Evolutionary conservation across 2,329 filamentous ascomycete species (phyloP).

Genomic region (Botryotinia narcissicola): DNA sequence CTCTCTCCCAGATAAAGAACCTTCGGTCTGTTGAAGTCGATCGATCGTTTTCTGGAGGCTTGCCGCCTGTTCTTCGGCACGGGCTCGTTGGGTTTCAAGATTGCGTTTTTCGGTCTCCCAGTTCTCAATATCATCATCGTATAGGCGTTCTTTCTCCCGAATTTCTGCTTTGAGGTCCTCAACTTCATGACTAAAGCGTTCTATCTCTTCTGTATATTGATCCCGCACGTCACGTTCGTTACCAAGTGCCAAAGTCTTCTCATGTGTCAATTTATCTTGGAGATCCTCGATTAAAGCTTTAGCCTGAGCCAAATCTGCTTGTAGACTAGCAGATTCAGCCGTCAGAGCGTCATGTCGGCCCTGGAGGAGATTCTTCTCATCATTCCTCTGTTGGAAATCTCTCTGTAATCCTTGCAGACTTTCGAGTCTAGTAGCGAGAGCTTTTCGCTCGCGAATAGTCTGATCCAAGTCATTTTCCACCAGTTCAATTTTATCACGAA

Average conservation of each 20-base stretch:
- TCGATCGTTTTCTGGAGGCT: conserved; percentile 70
- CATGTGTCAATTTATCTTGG: conserved; percentile 48
- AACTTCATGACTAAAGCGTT: conserved; percentile 50
- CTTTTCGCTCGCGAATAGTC: conserved; percentile 26
- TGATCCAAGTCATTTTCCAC: conserved; percentile 43
- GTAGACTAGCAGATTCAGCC: conserved; percentile 63
- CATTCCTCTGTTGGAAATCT: conserved; percentile 57
- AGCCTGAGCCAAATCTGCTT: conserved; percentile 56
- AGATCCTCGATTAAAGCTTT: conserved; percentile 47
- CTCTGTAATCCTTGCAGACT: conserved; percentile 50
- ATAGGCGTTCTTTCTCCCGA: conserved; percentile 66
- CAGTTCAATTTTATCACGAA: conserved; percentile 45
- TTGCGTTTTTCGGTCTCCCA: conserved; percentile 67
- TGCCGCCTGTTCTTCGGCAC: conserved; percentile 64
- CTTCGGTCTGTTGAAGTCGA: conserved; percentile 65
- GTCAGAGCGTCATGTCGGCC: conserved; percentile 65
- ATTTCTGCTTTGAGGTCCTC: conserved; percentile 57
- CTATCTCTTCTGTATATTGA: conserved; percentile 54
- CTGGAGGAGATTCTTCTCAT: conserved; percentile 69
- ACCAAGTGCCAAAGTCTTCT: conserved; percentile 42
- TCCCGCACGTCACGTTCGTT: conserved; percentile 58
- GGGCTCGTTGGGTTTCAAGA: conserved; percentile 63
- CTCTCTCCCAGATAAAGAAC: conserved; percentile 66
- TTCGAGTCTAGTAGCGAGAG: conserved; percentile 22
- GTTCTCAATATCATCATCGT: conserved; percentile 68